A percentile compares a stretch with the other conserved stretches of the same genome.
These are phyloP conservation scores for Cyclocybe aegerita DNA, from an alignment of 768 basidiomycete species.

Conservation along the genomic window DNA sequence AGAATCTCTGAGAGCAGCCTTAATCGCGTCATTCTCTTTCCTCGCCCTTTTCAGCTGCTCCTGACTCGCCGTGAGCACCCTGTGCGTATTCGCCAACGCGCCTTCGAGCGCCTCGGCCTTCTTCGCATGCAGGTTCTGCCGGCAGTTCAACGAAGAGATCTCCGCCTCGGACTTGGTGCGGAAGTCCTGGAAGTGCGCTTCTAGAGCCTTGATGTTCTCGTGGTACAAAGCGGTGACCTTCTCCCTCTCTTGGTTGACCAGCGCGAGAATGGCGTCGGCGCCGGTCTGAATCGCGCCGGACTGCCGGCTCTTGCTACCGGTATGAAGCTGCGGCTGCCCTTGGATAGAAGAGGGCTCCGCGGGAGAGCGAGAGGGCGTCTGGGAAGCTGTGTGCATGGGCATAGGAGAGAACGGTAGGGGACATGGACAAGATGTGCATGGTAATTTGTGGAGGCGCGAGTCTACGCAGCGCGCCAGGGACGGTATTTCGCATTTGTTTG, in stretches of 20 bases:
- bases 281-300: conserved; percentile 17
- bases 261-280: conserved; percentile 16
- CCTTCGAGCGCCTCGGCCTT: not conserved
- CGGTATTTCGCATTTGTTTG: too few relatives aligned
- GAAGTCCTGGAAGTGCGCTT: conserved; percentile 1
- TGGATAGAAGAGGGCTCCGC: too few relatives aligned
- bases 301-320: not conserved
- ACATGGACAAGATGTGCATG: too few relatives aligned
- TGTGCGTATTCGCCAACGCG: not conserved
- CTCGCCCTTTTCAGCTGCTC: conserved; percentile 1
- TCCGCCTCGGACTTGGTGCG: not conserved
- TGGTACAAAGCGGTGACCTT: conserved; percentile 7
- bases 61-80: not conserved
- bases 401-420: too few relatives aligned
- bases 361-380: too few relatives aligned
- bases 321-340: too few relatives aligned
- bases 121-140: not conserved
- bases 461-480: too few relatives aligned
- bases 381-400: too few relatives aligned
- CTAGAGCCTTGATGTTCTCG: conserved; percentile 4
- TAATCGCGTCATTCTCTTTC: conserved; percentile 9
- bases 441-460: too few relatives aligned
- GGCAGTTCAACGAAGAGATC: not conserved
- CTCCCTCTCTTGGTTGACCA: conserved; percentile 18
- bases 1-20: not conserved